Evolutionary conservation across 441 rosid species (phyloP).

Genomic region (Geranium incanum): DNA sequence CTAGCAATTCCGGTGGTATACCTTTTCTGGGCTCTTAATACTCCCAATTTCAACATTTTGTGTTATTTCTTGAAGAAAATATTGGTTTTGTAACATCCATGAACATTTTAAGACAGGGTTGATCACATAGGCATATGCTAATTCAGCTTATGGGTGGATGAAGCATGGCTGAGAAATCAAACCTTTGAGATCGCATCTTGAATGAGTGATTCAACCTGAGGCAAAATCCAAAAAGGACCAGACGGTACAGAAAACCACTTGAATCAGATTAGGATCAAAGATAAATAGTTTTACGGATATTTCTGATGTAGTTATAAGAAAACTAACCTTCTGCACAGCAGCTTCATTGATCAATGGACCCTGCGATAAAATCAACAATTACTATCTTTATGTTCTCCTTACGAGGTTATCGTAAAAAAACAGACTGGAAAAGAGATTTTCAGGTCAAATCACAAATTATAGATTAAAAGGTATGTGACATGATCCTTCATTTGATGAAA

Average conservation of each 20-base stretch:
- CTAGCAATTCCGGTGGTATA: neutral
- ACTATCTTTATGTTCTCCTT: constrained; percentile 12
- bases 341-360: constrained; percentile 97
- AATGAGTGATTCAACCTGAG: constrained; percentile 74
- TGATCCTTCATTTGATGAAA: neutral
- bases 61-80: neutral
- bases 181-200: constrained; percentile 91
- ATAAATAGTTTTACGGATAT: constrained; percentile 11
- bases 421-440: constrained; percentile 2
- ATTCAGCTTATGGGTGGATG: neutral
- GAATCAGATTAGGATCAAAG: constrained; percentile 11
- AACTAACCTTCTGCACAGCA: constrained; percentile 71
- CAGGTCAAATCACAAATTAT: constrained; percentile 1
- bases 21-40: neutral
- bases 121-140: neutral
- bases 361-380: constrained; percentile 34
- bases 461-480: constrained; percentile 11
- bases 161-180: constrained; percentile 19
- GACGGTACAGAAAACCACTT: constrained; percentile 13
- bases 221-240: constrained; percentile 17
- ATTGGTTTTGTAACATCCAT: neutral
- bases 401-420: neutral
- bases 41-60: neutral
- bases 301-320: constrained; percentile 17
- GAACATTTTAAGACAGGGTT: neutral